Evolutionary conservation across 2,329 filamentous ascomycete species (phyloP).

Genomic region (Phaeosphaeria sp.): DNA sequence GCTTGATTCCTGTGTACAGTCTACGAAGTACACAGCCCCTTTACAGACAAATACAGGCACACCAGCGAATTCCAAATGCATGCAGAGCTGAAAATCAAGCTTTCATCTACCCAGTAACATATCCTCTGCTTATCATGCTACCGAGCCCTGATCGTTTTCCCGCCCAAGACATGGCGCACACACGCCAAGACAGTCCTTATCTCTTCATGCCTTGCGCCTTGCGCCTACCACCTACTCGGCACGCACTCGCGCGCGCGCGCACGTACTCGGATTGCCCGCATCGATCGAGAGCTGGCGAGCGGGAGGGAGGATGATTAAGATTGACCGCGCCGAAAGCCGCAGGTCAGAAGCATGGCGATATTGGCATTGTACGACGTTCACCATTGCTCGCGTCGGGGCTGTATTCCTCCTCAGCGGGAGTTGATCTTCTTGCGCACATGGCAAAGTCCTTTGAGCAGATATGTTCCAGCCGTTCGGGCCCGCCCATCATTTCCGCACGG

Average conservation of each 20-base stretch:
- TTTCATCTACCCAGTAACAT: not conserved
- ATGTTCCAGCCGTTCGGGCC: too few relatives aligned
- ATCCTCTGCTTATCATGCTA: constrained; percentile 21
- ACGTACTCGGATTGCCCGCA: not conserved
- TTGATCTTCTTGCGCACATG: too few relatives aligned
- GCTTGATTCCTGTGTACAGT: not conserved
- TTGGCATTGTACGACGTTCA: not conserved
- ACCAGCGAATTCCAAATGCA: not conserved
- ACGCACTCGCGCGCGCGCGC: not conserved
- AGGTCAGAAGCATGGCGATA: not conserved
- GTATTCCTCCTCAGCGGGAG: too few relatives aligned
- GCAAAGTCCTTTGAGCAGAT: too few relatives aligned
- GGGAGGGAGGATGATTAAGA: not conserved
- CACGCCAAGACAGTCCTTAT: constrained; percentile 27
- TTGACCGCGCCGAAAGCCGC: not conserved
- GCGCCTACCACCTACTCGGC: not conserved
- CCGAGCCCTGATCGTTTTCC: not conserved
- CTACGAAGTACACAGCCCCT: not conserved
- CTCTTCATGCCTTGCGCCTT: constrained; percentile 7
- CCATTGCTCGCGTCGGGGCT: not conserved
- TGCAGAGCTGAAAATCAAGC: not conserved
- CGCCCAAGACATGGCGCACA: not conserved
- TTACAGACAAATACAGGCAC: not conserved
- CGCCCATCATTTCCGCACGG: too few relatives aligned
- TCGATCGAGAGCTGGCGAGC: not conserved